Percentiles rank a stretch among this genome's conserved stretches.
Evolutionary conservation across 2,329 filamentous ascomycete species (phyloP).

Genomic region (Thelonectria rubi): DNA sequence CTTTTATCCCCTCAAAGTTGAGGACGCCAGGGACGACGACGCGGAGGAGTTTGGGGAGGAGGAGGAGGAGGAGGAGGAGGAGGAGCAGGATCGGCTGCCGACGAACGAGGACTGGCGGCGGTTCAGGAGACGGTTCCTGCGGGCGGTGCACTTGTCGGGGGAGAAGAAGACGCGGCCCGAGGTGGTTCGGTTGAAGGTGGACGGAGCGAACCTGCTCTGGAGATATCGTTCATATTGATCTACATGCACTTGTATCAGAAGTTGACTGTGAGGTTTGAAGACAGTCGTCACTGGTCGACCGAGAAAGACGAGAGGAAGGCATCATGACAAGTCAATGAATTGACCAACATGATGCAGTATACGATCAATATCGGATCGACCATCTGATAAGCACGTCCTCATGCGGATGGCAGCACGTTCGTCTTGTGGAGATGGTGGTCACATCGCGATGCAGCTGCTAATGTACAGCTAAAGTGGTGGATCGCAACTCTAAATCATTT

Average conservation of each 20-base stretch:
- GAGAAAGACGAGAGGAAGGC: slow-evolving; percentile 20
- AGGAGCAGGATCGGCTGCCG: slow-evolving; percentile 29
- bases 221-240: slow-evolving; percentile 26
- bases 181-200: slow-evolving; percentile 19
- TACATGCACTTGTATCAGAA: too few relatives aligned
- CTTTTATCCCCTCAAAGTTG: slow-evolving; percentile 23
- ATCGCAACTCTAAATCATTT: slow-evolving; percentile 2
- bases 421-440: background rate
- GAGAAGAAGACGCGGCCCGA: slow-evolving; percentile 19
- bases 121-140: slow-evolving; percentile 32
- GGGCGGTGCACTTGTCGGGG: slow-evolving; percentile 25
- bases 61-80: slow-evolving; percentile 32
- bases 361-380: background rate
- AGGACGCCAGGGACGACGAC: slow-evolving; percentile 20
- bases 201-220: slow-evolving; percentile 32
- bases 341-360: background rate
- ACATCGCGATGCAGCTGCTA: background rate
- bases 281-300: too few relatives aligned
- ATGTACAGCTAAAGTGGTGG: slow-evolving; percentile 1
- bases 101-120: slow-evolving; percentile 36
- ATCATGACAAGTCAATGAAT: slow-evolving; percentile 22
- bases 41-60: slow-evolving; percentile 12
- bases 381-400: background rate
- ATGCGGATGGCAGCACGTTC: background rate
- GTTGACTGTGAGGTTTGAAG: too few relatives aligned